Conservation (phyloP, 495 filamentous ascomycete species). For the Annulohypoxylon stygium region DNA sequence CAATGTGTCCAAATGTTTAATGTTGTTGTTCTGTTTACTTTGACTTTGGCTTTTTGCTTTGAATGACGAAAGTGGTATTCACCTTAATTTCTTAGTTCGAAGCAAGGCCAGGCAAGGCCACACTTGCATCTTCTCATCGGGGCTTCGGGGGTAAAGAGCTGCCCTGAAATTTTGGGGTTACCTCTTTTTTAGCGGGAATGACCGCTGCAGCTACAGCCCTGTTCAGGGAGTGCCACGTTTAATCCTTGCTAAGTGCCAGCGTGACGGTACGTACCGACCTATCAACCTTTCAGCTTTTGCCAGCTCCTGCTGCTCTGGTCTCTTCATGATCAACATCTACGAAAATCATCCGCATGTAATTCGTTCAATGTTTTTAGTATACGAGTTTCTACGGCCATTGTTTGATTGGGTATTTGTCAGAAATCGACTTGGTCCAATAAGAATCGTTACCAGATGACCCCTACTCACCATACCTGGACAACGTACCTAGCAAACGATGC, state of each 20-base stretch:
- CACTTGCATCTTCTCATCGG: constrained; percentile 34
- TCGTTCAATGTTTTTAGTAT: background rate
- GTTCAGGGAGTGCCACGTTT: constrained; percentile 17
- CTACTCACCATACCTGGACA: background rate
- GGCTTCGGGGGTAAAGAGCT: constrained; percentile 17
- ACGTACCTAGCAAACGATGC: background rate
- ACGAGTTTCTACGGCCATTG: background rate
- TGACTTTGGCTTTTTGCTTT: constrained; percentile 15
- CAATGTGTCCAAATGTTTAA: background rate
- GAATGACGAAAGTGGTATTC: constrained; percentile 33
- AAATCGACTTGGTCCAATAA: background rate
- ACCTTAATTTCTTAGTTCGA: background rate
- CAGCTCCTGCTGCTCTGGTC: background rate
- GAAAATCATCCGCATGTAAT: background rate
- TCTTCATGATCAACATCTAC: constrained; percentile 3
- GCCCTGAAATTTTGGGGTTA: constrained; percentile 14
- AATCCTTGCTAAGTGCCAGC: constrained; percentile 20
- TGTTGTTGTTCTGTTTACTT: constrained; percentile 4
- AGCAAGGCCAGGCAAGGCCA: constrained; percentile 37
- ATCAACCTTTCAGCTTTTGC: constrained; percentile 2
- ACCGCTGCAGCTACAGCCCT: constrained; percentile 34
- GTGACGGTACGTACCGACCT: constrained; percentile 4
- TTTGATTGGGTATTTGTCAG: background rate
- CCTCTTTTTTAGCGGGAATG: constrained; percentile 11
- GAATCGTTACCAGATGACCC: background rate